Base-by-base conservation (phyloP, 2,329 filamentous ascomycete species). In the Colletotrichum lentis region DNA sequence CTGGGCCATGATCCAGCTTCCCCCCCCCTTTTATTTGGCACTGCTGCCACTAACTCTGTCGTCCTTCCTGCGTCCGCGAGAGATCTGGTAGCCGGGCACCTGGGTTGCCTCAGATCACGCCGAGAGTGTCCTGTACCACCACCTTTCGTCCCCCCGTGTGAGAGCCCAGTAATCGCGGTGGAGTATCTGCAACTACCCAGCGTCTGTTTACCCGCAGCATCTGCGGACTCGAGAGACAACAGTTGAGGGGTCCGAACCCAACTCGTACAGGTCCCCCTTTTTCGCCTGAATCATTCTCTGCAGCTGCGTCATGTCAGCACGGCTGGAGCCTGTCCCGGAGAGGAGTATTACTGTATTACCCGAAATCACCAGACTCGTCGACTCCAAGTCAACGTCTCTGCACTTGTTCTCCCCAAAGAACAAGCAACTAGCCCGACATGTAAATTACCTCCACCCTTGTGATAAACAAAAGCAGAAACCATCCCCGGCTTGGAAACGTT, bases 51-150 rank as follows among this genome's bases (percentile, higher is more conserved):
- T n/a, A 5, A 37, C 18, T 20, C 18, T 0, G 10, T 22, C 1
- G 18, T 37, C 11, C 18, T 20, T 22, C 24, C 12, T n/a, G 18
- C 7, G 11, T 20, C 14, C 18, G 47, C 41, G 55, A 47, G 55
- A 47, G 43, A 58, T 47, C 27, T 47, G 7, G 43, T n/a, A 63
- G 50, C 53, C 53, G 39, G 53, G 52, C 54, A 52, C 46, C 31
- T 52, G 60, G 53, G 41, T 16, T n/a, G 27, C 27, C n/a, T 44
- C 14, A 20, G 60, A 67, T 67, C 53, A 52, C 43, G 64, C 27
- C 24, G 35, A 31, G 14, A 31, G 24, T 67, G 59, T 58, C 22
- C 53, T 22, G 64, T 64, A 18, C 24, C 24, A 58, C 53, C 31
- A n/a, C n/a, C n/a, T n/a, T 35, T 24, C n/a, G 10, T 27, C 3